These are phyloP conservation scores for Paulownia fortunei DNA, from an alignment of 257 asterid species.

Conservation along the genomic window DNA sequence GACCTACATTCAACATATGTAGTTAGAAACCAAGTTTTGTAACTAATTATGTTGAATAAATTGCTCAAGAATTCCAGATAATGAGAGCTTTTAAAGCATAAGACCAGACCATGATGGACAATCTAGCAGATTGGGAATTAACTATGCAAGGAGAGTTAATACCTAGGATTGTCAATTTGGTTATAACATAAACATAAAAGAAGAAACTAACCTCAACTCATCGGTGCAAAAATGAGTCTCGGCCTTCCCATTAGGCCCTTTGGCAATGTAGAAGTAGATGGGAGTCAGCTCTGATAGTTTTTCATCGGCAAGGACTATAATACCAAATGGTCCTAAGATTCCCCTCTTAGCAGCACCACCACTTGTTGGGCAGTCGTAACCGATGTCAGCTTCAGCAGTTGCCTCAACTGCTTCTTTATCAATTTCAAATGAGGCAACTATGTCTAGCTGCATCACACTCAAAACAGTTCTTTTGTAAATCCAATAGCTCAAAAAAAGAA, in stretches of 20 bases:
- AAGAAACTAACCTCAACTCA: conserved; percentile 60
- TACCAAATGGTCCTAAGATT: conserved; percentile 77
- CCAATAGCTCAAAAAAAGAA: background rate
- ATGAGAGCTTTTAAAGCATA: too few relatives aligned
- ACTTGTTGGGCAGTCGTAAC: conserved; percentile 60
- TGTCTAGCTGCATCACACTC: conserved; percentile 58
- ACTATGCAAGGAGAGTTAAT: too few relatives aligned
- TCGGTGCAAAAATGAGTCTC: conserved; percentile 76
- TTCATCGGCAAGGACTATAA: conserved; percentile 67
- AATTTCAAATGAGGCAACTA: conserved; percentile 64
- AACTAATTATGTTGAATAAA: background rate
- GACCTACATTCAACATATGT: conserved; percentile 51
- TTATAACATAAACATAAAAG: background rate
- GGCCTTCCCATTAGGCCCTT: conserved; percentile 48
- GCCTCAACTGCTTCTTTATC: conserved; percentile 42
- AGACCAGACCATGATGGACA: background rate
- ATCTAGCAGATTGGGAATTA: too few relatives aligned
- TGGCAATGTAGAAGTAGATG: conserved; percentile 69
- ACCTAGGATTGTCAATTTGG: background rate
- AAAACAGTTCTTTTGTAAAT: background rate
- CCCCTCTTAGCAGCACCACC: conserved; percentile 83
- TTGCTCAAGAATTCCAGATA: background rate
- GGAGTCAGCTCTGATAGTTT: conserved; percentile 66
- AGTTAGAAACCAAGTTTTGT: background rate
- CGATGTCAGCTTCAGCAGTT: conserved; percentile 32